Base-by-base conservation (phyloP, 2,329 filamentous ascomycete species). In the Aspergillus clavatus region DNA sequence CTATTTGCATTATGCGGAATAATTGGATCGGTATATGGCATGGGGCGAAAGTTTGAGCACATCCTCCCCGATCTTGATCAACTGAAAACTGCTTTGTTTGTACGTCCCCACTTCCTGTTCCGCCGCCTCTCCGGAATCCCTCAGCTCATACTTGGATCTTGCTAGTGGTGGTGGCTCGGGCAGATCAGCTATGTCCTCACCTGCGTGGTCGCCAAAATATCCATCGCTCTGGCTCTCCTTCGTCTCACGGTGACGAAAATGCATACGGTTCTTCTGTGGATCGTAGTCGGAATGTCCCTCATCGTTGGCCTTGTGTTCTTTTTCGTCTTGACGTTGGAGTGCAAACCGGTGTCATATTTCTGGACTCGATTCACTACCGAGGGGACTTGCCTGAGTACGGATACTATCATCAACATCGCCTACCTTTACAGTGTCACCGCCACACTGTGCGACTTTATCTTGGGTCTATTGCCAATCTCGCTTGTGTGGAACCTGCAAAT, bases 401-500 rank as follows among this genome's bases (percentile, higher is more conserved):
- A 71, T 2, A 65, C 76, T 42, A 71, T 83, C 22, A 74, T 78
- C 42, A 71, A 63, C 18, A 68, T 81, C 24, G 76, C 73, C 5
- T 78, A 78, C 45, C 58, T 76, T 2, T 78, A 79, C 58, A 78
- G 75, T 50, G 70, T 65, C 2, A 69, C 71, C 14, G 69, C 71
- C 16, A 63, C 69, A 29, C 59, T 70, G 12, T 74, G 74, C 43
- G 78, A 81, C 56, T 73, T 78, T 38, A 74, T 72, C 2, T 59
- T 80, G 11, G 69, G 73, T n/a, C 67, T 80, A 38, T 58, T 81
- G 3, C 78, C 77, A 0, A 70, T 77, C 7, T 75, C 76, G 47
- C 65, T 84, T 3, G 70, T 83, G 1, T 76, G 71, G 66, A 70
- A 73, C 21, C 58, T 82, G 22, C 73, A 81, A 44, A 80, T 83